Evolutionary conservation across 164 flowering plant species (phyloP), one percentile per base, ranked within the genome.

Genomic region (Chimonanthus praecox): DNA sequence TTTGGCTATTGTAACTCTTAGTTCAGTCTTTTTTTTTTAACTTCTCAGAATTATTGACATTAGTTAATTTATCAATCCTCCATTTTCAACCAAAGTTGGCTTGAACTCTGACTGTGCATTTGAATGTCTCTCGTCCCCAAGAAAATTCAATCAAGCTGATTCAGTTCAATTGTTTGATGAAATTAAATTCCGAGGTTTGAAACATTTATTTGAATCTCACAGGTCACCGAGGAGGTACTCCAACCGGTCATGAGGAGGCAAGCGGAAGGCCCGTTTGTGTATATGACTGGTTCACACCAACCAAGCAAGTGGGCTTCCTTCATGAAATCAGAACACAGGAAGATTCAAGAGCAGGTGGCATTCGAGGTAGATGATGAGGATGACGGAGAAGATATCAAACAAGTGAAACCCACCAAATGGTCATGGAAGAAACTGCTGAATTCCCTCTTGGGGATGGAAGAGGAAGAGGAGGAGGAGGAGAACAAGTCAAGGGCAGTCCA

Each of bases 361-460:
- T 46, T 43, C 43, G 69, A 66, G 6, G 75, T 13, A 13, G 70
- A 48, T 1, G 74, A 72, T 2, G 49, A 65, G 5, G 77, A 72
- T 0, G 70, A 78, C 0, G 77, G 70, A 9, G 68, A 66, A 5
- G 72, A 33, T 2, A 63, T 71, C 2, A 70, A 69, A 68, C 76
- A 79, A 7, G 78, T 77, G n/a, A 72, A 75, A 46, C 49, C 72
- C 9, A 54, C 45, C 45, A 71, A 15, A 15, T 89, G 92, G 97
- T 77, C 87, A 16, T 88, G 86, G 86, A 85, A 88, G 83, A 91
- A 87, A 76, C 81, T 94, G 3, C 18, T 92, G 76, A 60, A 48
- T 5, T 77, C 84, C 7, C 7, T 90, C 0, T 68, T 86, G 10
- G 81, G 84, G 16, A 62, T 44, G 2, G 75, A 69, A 49, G 58